Evolutionary conservation across 2,329 filamentous ascomycete genomes (phyloP), one percentile per base, ranked within the genome.

Genomic region (Arthrocladium fulminans): DNA sequence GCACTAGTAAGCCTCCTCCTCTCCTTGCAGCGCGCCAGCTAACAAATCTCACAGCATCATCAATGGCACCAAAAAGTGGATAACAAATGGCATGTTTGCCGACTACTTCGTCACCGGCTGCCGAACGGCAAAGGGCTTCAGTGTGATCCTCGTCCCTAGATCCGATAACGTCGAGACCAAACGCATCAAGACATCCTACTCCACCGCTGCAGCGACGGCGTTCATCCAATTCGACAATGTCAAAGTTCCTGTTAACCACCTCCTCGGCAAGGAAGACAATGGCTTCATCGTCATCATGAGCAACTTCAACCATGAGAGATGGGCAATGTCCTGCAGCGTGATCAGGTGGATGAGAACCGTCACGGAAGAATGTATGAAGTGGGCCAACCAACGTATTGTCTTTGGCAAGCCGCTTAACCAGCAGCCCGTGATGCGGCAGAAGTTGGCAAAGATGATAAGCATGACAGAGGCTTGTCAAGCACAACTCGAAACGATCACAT

Each of bases 41-140:
- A 42, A 42, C 39, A 3, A 8, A 40, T 38, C 19, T 13, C n/a
- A 10, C 24, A 2, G 17, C 56, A 35, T 86, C 38, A 67, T 88
- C 39, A 86, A 84, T 50, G 84, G 84, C 15, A 74, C 76, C 0
- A 88, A 88, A 74, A 87, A 89, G 67, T 88, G 84, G 84, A 85
- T 86, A 60, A 85, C 81, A 1, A 85, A 84, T 59, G 84, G 80
- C 9, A 79, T 86, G 51, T 86, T 81, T 80, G 72, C 77, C 4
- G 77, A 86, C 51, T 81, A 80, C 56, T 73, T 76, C 6, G 77
- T 75, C 35, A 86, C 86, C 77, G 84, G 83, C 0, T 84, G 87
- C 2, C 75, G 83, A 32, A 88, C 84, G 0, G 83, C 82, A 13
- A 61, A 65, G 0, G 84, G 84, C 0, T 70, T 88, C 7, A 83